phyloP scores from a whole-genome alignment of 305 asterid species.

The Fraxinus baroniana region DNA sequence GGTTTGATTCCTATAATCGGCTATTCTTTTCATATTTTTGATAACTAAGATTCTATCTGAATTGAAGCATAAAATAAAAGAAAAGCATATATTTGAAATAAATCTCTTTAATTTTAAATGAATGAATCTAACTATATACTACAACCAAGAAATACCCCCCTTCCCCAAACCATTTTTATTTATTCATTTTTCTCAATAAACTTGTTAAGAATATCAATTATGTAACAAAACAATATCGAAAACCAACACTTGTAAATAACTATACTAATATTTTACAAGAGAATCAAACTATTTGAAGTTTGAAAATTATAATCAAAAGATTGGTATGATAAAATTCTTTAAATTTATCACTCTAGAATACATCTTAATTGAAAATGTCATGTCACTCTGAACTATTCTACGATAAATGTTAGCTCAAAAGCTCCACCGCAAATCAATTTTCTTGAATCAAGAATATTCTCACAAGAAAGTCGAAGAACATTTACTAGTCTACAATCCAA shows the following conservation, averaged over 20 bases:
- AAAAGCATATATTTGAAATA: neutral
- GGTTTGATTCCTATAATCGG: no score
- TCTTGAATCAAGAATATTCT: neutral
- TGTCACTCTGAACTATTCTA: neutral
- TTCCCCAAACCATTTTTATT: neutral
- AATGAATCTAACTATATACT: no score
- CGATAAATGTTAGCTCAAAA: neutral
- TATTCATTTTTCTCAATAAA: neutral
- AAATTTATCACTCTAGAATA: neutral
- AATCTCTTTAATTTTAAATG: neutral
- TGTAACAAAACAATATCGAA: neutral
- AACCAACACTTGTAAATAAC: neutral
- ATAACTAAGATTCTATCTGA: neutral
- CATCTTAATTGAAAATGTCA: neutral
- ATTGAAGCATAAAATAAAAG: neutral
- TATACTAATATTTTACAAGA: neutral
- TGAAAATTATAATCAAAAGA: neutral
- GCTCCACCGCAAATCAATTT: neutral
- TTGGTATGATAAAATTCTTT: neutral
- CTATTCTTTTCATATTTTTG: no score
- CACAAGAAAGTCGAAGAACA: neutral
- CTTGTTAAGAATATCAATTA: neutral
- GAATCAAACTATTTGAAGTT: neutral
- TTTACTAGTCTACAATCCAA: no score
- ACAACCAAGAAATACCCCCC: neutral